phyloP scores from a whole-genome alignment of 1,284 basidiomycete species.

The Apiotrichum siamense region DNA sequence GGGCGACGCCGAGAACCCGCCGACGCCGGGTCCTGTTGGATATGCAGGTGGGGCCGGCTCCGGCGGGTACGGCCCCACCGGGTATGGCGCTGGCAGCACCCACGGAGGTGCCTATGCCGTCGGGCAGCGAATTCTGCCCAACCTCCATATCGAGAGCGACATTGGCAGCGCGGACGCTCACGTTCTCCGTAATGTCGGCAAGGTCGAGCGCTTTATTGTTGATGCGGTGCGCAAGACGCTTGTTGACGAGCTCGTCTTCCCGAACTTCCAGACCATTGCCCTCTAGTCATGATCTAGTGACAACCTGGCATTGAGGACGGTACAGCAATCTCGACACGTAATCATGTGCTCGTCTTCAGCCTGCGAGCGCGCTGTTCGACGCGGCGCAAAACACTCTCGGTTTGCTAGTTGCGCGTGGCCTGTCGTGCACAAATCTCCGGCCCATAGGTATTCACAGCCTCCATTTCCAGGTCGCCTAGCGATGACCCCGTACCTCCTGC shows the following conservation, averaged over 20 bases:
- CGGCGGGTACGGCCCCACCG: no score
- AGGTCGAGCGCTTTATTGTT: slow-evolving; percentile 91
- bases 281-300: slow-evolving; percentile 25
- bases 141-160: slow-evolving; percentile 91
- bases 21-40: background rate
- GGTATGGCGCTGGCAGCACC: no score
- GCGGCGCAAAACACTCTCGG: no score
- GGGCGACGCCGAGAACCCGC: slow-evolving; percentile 48
- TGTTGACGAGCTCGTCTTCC: slow-evolving; percentile 88
- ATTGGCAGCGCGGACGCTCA: slow-evolving; percentile 95
- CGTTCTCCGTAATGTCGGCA: slow-evolving; percentile 90
- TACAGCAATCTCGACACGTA: no score
- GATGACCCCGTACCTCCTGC: background rate
- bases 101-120: slow-evolving; percentile 48
- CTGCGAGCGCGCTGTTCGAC: no score
- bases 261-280: slow-evolving; percentile 78
- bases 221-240: slow-evolving; percentile 91
- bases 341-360: no score
- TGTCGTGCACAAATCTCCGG: no score
- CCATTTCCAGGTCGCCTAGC: no score
- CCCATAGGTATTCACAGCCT: no score
- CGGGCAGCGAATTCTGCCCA: slow-evolving; percentile 78
- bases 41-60: no score
- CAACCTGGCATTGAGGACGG: no score
- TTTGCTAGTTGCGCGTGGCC: no score